Evolutionary conservation across 768 basidiomycete genomes (phyloP).

Genomic region (Pleurotus pulmonarius): DNA sequence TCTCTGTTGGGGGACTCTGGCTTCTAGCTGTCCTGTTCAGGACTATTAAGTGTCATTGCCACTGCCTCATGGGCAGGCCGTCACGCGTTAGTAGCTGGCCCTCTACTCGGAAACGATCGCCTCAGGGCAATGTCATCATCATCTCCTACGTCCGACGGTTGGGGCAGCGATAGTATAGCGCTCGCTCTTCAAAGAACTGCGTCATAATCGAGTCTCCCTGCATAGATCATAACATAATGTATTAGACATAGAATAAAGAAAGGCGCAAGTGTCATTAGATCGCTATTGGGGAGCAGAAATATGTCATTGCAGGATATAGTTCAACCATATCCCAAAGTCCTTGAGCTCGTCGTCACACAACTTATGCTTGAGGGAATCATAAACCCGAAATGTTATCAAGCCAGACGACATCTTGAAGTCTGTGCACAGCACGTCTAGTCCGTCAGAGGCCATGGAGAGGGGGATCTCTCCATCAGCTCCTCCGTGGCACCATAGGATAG

Average conservation of each 20-base stretch:
- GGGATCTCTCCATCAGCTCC: conserved; percentile 33
- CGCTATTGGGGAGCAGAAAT: background rate
- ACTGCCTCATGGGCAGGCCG: conserved; percentile 2
- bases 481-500: conserved; percentile 42
- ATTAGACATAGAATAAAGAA: too few species aligned
- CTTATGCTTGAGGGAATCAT: conserved; percentile 28
- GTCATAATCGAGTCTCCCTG: background rate
- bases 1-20: background rate
- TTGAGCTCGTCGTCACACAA: conserved; percentile 29
- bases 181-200: background rate
- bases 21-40: background rate
- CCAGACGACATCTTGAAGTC: conserved; percentile 18
- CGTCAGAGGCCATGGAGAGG: conserved; percentile 26
- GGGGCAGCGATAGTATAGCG: background rate
- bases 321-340: conserved; percentile 28
- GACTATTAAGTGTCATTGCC: background rate
- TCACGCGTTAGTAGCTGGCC: background rate
- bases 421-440: conserved; percentile 25
- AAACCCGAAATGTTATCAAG: conserved; percentile 20
- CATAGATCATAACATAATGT: too few species aligned
- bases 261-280: too few species aligned
- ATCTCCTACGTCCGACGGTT: background rate
- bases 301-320: conserved; percentile 3
- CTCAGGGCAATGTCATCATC: background rate
- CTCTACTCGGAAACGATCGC: background rate